Evolutionary conservation across 2,329 filamentous ascomycete genomes (phyloP).

Genomic region (Fusarium sp.): DNA sequence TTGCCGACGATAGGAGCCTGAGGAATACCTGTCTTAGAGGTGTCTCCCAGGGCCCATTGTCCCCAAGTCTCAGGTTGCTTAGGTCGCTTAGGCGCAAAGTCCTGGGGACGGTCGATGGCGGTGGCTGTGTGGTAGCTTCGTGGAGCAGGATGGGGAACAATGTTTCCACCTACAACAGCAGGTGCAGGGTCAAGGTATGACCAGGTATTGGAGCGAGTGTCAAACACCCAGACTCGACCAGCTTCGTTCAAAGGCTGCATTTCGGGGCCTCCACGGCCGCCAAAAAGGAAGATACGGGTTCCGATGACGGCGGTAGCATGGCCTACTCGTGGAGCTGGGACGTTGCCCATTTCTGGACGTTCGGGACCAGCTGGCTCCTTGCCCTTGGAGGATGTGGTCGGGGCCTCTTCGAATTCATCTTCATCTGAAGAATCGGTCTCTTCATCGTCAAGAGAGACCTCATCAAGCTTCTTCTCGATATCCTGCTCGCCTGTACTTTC

Average conservation of each 20-base stretch:
- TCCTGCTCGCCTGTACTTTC: slow-evolving; percentile 37
- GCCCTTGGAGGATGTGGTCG: slow-evolving; percentile 56
- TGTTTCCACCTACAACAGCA: slow-evolving; percentile 58
- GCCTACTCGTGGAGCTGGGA: slow-evolving; percentile 78
- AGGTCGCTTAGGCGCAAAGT: slow-evolving; percentile 57
- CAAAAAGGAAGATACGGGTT: slow-evolving; percentile 82
- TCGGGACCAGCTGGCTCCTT: slow-evolving; percentile 54
- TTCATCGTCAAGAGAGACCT: slow-evolving; percentile 56
- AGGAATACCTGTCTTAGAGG: slow-evolving; percentile 67
- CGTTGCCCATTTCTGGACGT: slow-evolving; percentile 54
- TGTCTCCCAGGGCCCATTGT: slow-evolving; percentile 69
- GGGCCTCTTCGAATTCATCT: slow-evolving; percentile 16
- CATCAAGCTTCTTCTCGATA: slow-evolving; percentile 56
- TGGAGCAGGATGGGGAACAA: slow-evolving; percentile 66
- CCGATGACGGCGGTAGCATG: slow-evolving; percentile 78
- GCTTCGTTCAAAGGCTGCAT: slow-evolving; percentile 80
- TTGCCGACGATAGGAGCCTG: slow-evolving; percentile 70
- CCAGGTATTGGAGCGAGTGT: slow-evolving; percentile 76
- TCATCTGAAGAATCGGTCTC: slow-evolving; percentile 42
- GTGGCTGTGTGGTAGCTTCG: slow-evolving; percentile 79
- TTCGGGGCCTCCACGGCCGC: slow-evolving; percentile 77
- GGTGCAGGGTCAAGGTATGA: slow-evolving; percentile 69
- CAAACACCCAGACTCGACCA: slow-evolving; percentile 82
- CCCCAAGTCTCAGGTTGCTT: slow-evolving; percentile 63
- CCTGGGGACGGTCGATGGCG: slow-evolving; percentile 68